phyloP scores from a whole-genome alignment of 2,329 filamentous ascomycete species.

The Sporothrix phasma region DNA sequence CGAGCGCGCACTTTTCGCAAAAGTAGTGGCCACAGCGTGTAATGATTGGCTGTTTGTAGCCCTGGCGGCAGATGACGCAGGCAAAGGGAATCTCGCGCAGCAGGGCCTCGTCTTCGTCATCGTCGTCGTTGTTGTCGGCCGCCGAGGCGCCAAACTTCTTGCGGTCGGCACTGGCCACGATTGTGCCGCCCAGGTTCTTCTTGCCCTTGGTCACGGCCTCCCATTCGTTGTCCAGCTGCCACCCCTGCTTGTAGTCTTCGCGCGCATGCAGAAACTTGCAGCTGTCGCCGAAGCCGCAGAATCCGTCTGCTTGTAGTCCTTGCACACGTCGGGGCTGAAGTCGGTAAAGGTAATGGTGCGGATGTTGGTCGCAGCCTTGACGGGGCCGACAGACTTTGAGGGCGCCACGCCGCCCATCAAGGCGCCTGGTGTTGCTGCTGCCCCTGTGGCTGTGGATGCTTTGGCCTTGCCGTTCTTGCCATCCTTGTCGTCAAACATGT shows the following conservation, averaged over 20 bases:
- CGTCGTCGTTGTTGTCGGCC: conserved; percentile 28
- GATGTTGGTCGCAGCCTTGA: conserved; percentile 83
- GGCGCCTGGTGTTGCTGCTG: neutral
- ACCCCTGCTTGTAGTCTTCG: conserved; percentile 79
- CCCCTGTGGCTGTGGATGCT: conserved; percentile 42
- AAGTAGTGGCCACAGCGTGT: conserved; percentile 96
- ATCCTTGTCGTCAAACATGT: conserved; percentile 38
- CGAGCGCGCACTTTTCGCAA: conserved; percentile 80
- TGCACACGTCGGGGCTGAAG: conserved; percentile 87
- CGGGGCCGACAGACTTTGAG: conserved; percentile 54
- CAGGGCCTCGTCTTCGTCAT: conserved; percentile 56
- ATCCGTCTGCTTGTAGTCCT: conserved; percentile 57
- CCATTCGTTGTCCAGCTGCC: conserved; percentile 94
- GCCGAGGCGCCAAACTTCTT: conserved; percentile 21
- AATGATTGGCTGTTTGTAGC: conserved; percentile 70
- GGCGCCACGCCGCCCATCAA: neutral
- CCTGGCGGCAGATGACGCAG: conserved; percentile 73
- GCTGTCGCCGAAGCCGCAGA: conserved; percentile 56
- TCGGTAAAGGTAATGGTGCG: conserved; percentile 85
- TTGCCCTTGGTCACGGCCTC: conserved; percentile 69
- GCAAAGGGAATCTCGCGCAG: conserved; percentile 80
- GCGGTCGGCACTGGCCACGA: conserved; percentile 50
- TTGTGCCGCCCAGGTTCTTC: conserved; percentile 50
- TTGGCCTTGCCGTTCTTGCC: conserved; percentile 43
- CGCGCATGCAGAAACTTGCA: conserved; percentile 75